A percentile compares a stretch with the other conserved stretches of the same genome.
phyloP scores from a whole-genome alignment of 768 basidiomycete genomes.

The Suillus lakei region DNA sequence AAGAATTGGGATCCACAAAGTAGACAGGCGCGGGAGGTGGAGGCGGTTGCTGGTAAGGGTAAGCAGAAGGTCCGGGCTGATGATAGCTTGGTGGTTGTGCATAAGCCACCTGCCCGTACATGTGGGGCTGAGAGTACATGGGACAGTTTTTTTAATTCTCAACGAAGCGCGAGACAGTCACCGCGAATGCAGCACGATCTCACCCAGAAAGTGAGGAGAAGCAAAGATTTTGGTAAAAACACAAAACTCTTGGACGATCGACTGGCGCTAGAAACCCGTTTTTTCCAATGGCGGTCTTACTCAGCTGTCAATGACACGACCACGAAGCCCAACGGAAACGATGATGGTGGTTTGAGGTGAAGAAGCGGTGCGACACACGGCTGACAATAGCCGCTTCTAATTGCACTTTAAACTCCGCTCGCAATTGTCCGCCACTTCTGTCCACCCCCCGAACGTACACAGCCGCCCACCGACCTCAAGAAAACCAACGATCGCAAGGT shows the following conservation, averaged over 20 bases:
- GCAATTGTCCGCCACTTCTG: slow-evolving; percentile 27
- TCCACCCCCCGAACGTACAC: slow-evolving; percentile 11
- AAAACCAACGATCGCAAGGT: slow-evolving; percentile 32
- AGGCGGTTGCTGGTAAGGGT: slow-evolving; percentile 54
- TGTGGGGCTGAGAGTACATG: slow-evolving; percentile 63
- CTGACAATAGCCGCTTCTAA: slow-evolving; percentile 31
- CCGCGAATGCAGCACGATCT: slow-evolving; percentile 35
- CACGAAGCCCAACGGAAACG: slow-evolving; percentile 40
- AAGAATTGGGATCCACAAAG: slow-evolving; percentile 67
- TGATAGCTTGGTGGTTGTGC: slow-evolving; percentile 49
- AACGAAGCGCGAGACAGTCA: slow-evolving; percentile 10
- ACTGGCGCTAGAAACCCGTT: slow-evolving; percentile 36
- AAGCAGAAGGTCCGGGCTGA: slow-evolving; percentile 46
- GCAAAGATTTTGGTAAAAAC: slow-evolving; percentile 35
- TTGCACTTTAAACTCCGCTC: slow-evolving; percentile 41
- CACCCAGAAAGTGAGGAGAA: slow-evolving; percentile 43
- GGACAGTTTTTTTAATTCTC: slow-evolving; percentile 31
- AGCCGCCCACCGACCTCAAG: slow-evolving; percentile 28
- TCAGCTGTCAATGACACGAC: slow-evolving; percentile 49
- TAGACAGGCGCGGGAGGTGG: slow-evolving; percentile 47
- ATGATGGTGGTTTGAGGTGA: slow-evolving; percentile 53
- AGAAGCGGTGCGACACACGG: slow-evolving; percentile 32
- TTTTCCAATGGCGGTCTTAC: slow-evolving; percentile 50
- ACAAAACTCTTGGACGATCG: slow-evolving; percentile 37
- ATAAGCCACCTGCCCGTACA: slow-evolving; percentile 64